Percentiles rank a stretch among this genome's conserved stretches.
Evolutionary conservation across 108 stramenopile species (phyloP).

Genomic region (Cyclotella choctawhatcheeana): DNA sequence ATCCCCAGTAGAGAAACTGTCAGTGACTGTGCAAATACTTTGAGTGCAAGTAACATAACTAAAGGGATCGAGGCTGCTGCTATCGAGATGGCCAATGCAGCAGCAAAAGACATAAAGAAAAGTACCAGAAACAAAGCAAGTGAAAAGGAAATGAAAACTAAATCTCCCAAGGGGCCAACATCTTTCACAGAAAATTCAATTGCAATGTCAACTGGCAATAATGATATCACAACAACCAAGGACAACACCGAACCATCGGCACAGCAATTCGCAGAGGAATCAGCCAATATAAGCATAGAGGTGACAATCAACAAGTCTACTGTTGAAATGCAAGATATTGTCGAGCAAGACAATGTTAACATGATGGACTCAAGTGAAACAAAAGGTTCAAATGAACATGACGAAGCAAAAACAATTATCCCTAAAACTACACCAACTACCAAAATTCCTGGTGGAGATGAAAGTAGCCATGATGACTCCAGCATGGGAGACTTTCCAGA

Average conservation of each 20-base stretch:
- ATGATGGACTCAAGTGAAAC: too few species aligned
- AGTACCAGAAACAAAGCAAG: slow-evolving; percentile 8
- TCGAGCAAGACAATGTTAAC: too few species aligned
- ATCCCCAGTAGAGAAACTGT: slow-evolving; percentile 15
- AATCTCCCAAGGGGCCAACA: neutral
- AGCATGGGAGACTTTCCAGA: slow-evolving; percentile 52
- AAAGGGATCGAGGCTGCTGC: neutral
- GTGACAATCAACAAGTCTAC: too few species aligned
- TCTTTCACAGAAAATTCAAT: neutral
- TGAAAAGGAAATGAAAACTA: slow-evolving; percentile 4
- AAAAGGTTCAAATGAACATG: too few species aligned
- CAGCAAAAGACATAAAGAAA: neutral
- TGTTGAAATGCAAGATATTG: too few species aligned
- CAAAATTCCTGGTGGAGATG: slow-evolving; percentile 5
- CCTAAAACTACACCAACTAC: neutral
- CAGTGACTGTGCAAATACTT: slow-evolving; percentile 7
- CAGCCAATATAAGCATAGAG: too few species aligned
- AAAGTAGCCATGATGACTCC: slow-evolving; percentile 16
- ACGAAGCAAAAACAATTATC: neutral
- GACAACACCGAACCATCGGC: neutral
- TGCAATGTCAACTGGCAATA: neutral
- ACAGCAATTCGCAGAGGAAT: too few species aligned
- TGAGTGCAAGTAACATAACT: neutral
- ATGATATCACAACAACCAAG: neutral
- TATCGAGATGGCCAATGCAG: neutral